These are phyloP conservation scores for Blastobotrys americana DNA, from an alignment of 805 yeast genomes.

Conservation along the genomic window DNA sequence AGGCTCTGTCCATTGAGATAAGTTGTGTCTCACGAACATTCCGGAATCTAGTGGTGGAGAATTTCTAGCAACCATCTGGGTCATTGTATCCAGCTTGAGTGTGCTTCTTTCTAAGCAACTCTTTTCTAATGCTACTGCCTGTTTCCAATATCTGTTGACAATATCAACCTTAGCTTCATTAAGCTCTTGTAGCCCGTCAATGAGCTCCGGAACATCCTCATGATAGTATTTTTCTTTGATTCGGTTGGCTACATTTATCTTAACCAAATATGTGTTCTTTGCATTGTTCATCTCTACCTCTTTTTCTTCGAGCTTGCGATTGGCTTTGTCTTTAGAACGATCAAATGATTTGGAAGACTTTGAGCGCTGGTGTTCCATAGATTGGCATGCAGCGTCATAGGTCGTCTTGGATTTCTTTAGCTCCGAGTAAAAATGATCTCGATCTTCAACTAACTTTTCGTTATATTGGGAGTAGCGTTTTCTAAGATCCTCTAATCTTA, in stretches of 20 bases:
- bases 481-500: conserved; percentile 47
- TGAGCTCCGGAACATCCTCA: conserved; percentile 86
- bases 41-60: conserved; percentile 68
- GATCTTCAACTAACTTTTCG: conserved; percentile 45
- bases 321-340: conserved; percentile 33
- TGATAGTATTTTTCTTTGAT: conserved; percentile 86
- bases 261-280: conserved; percentile 78
- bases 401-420: conserved; percentile 58
- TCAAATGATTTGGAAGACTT: conserved; percentile 50
- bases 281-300: conserved; percentile 76
- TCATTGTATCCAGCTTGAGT: conserved; percentile 43
- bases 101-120: conserved; percentile 39
- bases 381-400: conserved; percentile 76
- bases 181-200: conserved; percentile 77
- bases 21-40: conserved; percentile 89
- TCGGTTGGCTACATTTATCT: conserved; percentile 78
- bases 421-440: conserved; percentile 45
- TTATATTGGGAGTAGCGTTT: conserved; percentile 52
- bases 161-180: conserved; percentile 71
- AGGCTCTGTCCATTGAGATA: conserved; percentile 73
- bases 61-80: conserved; percentile 58
- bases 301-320: conserved; percentile 47
- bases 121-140: conserved; percentile 57
- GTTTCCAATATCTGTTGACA: conserved; percentile 59
- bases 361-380: conserved; percentile 72